Percentiles rank a stretch among this genome's conserved stretches.
phyloP scores from a whole-genome alignment of 1,284 basidiomycete species.

The Marasmius tenuissimus region DNA sequence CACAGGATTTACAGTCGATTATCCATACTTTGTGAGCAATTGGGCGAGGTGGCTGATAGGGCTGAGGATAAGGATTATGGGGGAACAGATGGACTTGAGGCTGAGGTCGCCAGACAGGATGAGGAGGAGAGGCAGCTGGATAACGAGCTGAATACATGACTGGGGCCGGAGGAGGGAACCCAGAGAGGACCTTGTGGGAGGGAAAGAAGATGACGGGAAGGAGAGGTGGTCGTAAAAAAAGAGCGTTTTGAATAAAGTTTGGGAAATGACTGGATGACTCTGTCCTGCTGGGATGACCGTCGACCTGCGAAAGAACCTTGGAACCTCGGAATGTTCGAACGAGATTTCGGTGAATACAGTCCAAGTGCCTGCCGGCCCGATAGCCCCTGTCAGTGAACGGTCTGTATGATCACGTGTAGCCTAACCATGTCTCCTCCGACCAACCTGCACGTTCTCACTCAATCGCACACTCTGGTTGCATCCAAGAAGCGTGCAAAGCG shows the following conservation, averaged over 20 bases:
- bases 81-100: conserved; percentile 31
- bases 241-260: neutral
- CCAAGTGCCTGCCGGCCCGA: neutral
- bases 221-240: conserved; percentile 31
- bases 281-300: neutral
- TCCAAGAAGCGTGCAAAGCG: conserved; percentile 59
- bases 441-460: conserved; percentile 60
- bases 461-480: conserved; percentile 56
- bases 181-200: neutral
- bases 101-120: conserved; percentile 8
- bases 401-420: neutral
- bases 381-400: neutral
- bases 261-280: neutral
- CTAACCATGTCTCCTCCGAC: conserved; percentile 29
- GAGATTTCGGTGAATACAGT: neutral
- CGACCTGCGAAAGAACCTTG: neutral
- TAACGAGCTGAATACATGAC: conserved; percentile 15
- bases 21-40: conserved; percentile 76
- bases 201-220: conserved; percentile 13
- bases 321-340: no score
- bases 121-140: conserved; percentile 6
- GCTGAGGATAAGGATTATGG: conserved; percentile 37
- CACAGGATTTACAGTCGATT: conserved; percentile 75
- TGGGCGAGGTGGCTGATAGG: conserved; percentile 36
- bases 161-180: neutral